Conservation (phyloP, 768 basidiomycete species). For the Zangia roseola region DNA sequence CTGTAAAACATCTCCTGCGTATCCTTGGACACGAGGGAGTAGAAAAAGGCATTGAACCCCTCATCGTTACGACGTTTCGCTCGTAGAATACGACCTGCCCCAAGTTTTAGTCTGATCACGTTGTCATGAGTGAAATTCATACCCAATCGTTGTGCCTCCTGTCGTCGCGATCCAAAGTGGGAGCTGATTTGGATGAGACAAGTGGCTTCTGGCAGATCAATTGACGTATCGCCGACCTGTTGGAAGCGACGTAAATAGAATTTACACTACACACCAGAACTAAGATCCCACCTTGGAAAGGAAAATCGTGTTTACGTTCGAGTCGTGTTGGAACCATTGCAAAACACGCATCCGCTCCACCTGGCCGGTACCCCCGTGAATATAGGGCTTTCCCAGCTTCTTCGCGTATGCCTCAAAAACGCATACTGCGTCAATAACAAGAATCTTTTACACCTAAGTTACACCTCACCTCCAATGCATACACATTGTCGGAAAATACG, state of each 20-base stretch:
- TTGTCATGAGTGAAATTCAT: slow-evolving; percentile 24
- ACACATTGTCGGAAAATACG: slow-evolving; percentile 99
- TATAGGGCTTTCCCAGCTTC: slow-evolving; percentile 90
- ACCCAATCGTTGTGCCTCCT: slow-evolving; percentile 97
- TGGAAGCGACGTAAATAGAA: slow-evolving; percentile 15
- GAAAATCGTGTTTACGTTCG: slow-evolving; percentile 96
- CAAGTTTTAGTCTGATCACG: slow-evolving; percentile 10
- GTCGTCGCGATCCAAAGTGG: slow-evolving; percentile 96
- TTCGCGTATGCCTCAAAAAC: slow-evolving; percentile 79
- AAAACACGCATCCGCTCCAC: slow-evolving; percentile 94
- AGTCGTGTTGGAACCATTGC: slow-evolving; percentile 93
- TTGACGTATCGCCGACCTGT: slow-evolving; percentile 96
- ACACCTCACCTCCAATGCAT: slow-evolving; percentile 80
- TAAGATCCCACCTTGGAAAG: slow-evolving; percentile 75
- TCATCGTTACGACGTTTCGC: slow-evolving; percentile 98
- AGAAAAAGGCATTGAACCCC: slow-evolving; percentile 99
- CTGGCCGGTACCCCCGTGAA: slow-evolving; percentile 94
- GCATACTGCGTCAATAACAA: slow-evolving; percentile 2
- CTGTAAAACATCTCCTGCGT: slow-evolving; percentile 99
- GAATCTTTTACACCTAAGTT: neutral
- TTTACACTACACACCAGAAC: slow-evolving; percentile 6
- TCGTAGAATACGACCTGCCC: slow-evolving; percentile 85
- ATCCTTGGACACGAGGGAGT: slow-evolving; percentile 97
- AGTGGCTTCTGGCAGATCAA: slow-evolving; percentile 98
- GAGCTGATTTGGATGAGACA: slow-evolving; percentile 99